Base-by-base conservation (phyloP, 139 green algal genomes). In the Limnomonas spitsbergensis region DNA sequence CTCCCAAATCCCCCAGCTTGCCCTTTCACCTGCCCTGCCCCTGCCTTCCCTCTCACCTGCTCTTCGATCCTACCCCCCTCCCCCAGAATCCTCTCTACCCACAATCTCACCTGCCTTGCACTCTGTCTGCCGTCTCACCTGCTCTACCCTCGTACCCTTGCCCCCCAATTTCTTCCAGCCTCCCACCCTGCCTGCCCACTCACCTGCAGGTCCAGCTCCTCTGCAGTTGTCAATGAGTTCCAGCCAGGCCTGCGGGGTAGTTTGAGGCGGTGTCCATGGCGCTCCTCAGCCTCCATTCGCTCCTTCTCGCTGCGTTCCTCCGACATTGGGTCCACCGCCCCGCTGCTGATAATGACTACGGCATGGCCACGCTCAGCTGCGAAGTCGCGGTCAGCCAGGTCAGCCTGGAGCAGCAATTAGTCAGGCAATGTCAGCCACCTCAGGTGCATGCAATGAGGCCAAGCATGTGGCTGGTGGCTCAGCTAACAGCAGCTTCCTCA, bases 341-440 rank as follows among this genome's bases (percentile, higher is more conserved):
- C 74, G 34, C 36, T 77, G 52, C 82, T 75, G 38, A 86, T 80
- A 4, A 81, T 61, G 6, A 66, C 36, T 24, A 79, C 53, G 14
- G 47, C 39, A 27, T 78, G 71, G 24, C 39, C 78, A 3, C 89
- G 82, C 78, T 97, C 93, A 4, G 94, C 94, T 0, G 90, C 83
- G 47, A 98, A 99, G 81, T 99, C 94, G 0, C 90, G 80, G 38
- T 92, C 90, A 4, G 91, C 88, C 27, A 99, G 80, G 34, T 95
- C 84, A 39, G 95, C 95, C 92, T 96, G 81, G 53, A 61, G 47
- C 47, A 61, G 47, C 14, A 61, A 61, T 20, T 29, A 20, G 47
- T 61, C 20, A 20, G 47, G 47, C 14, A 61, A 20, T 14, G 47
- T 14, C 47, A 29, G 47, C 20, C 14, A 20, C 14, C 14, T 14